Conservation (phyloP, 306 rosid genomes). For the Astragalus membranaceus region DNA sequence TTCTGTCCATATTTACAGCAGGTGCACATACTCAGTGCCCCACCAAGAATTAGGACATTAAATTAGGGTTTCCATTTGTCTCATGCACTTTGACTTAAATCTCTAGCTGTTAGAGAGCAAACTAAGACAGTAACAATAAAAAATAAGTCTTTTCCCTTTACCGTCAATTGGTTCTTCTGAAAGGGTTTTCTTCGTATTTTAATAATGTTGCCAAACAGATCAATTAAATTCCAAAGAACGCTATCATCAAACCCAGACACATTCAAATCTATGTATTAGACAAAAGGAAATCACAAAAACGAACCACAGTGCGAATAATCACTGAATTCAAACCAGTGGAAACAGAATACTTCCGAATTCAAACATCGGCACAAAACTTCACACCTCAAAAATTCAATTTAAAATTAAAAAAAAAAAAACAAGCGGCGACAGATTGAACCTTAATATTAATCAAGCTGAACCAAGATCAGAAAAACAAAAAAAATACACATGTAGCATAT, state of each 20-base stretch:
- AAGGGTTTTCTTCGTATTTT: background rate
- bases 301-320: background rate
- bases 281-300: background rate
- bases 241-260: constrained; percentile 2
- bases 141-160: background rate
- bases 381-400: background rate
- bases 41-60: constrained; percentile 84
- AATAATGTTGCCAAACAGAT: background rate
- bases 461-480: constrained; percentile 17
- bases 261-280: background rate
- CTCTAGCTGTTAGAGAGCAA: background rate
- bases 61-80: background rate
- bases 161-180: background rate
- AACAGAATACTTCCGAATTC: background rate
- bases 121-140: background rate
- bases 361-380: background rate
- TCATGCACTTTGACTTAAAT: background rate
- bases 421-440: background rate
- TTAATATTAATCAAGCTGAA: background rate
- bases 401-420: background rate
- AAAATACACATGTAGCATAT: background rate
- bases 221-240: background rate
- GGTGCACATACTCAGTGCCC: constrained; percentile 61
- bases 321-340: background rate
- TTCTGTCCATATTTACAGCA: constrained; percentile 75